Evolutionary conservation across 2,329 filamentous ascomycete species (phyloP).

Genomic region (Colletotrichum liriopes): DNA sequence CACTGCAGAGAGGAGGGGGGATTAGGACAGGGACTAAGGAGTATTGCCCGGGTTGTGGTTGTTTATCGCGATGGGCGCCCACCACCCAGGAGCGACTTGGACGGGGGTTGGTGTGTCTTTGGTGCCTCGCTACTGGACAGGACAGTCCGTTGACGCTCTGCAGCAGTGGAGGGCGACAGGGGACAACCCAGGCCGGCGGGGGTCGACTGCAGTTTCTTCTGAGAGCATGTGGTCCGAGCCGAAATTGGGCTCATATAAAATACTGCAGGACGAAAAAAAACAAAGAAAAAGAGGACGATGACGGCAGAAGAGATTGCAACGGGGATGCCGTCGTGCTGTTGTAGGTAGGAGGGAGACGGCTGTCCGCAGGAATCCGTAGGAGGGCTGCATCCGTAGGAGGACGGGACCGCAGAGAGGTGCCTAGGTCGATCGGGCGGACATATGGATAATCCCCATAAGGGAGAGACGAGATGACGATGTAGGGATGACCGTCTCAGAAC

Average conservation of each 20-base stretch:
- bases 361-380: no score
- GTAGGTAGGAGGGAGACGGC: neutral
- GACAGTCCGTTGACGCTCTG: slow-evolving; percentile 18
- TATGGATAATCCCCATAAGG: neutral
- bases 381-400: neutral
- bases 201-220: slow-evolving; percentile 34
- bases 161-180: slow-evolving; percentile 22
- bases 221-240: slow-evolving; percentile 42
- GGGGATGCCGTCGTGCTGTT: neutral
- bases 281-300: neutral
- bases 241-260: slow-evolving; percentile 38
- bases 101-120: slow-evolving; percentile 20
- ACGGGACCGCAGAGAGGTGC: neutral
- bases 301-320: neutral
- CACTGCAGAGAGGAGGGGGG: slow-evolving; percentile 7
- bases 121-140: slow-evolving; percentile 28
- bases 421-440: neutral
- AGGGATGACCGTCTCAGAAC: slow-evolving; percentile 1
- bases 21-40: neutral
- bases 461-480: slow-evolving; percentile 11
- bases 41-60: slow-evolving; percentile 9
- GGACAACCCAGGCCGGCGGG: slow-evolving; percentile 17
- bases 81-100: slow-evolving; percentile 10
- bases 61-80: slow-evolving; percentile 13
- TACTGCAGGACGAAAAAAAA: neutral